Base-by-base conservation (phyloP, 352 stramenopile genomes). In the Phytophthora boehmeriae region DNA sequence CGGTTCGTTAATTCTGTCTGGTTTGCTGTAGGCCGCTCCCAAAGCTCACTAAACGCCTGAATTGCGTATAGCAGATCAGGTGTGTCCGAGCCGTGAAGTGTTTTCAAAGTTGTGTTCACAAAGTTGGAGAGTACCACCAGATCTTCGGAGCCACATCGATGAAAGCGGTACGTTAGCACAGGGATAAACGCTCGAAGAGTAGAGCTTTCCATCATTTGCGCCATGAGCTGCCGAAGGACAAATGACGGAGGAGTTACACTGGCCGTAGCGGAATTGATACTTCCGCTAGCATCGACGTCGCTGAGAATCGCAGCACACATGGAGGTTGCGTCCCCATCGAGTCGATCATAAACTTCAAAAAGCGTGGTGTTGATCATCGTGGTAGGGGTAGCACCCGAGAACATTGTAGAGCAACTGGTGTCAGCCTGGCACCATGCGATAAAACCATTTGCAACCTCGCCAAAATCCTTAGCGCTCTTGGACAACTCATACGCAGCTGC, bases 41-140 rank as follows among this genome's bases (percentile, higher is more conserved):
- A 94, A 22, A 94, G 65, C 59, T 94, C 85, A 11, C 77, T 92
- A 54, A 91, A 92, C 43, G 75, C 63, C 54, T 89, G 85, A 17
- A 92, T 52, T 8, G 78, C 80, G 56, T 76, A 83, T 19, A 91
- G 49, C 16, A 92, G 53, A 44, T 81, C 64, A 2, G 72, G 72
- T 0, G 43, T 65, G 10, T 59, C 39, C 43, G 30, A 8, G 44
- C 59, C 41, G 5, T 42, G 11, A 5, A 61, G 39, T 16, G 48
- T 41, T 25, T 59, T 28, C 4, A 72, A 68, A 3, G 81, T 58
- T 1, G 45, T 32, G 5, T 63, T 57, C 9, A 86, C 59, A 25
- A 91, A 75, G 3, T 39, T 44, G 3, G 28, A 51, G 5, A 93
- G 66, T 10, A 92, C 61, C 2, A 36, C 39, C 10, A 78, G 48